Conservation (phyloP, 305 asterid genomes). For the Striga hermonthica region DNA sequence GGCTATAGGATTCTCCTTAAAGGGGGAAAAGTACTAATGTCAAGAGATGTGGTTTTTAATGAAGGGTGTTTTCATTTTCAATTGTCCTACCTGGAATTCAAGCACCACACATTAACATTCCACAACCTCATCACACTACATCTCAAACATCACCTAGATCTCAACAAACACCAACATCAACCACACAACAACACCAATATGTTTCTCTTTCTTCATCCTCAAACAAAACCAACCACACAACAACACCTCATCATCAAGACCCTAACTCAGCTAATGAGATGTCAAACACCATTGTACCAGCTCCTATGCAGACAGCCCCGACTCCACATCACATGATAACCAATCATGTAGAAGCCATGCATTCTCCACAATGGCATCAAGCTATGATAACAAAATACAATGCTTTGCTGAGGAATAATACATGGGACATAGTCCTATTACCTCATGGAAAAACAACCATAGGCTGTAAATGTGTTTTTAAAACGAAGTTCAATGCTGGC, state of each 20-base stretch:
- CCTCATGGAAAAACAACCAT: not conserved
- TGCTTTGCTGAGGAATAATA: too few species aligned
- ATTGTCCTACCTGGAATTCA: too few species aligned
- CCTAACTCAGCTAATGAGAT: not conserved
- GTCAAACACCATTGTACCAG: not conserved
- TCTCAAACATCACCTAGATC: too few species aligned
- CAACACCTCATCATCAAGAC: not conserved
- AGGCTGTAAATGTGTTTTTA: not conserved
- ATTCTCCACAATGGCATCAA: too few species aligned
- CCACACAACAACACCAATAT: too few species aligned
- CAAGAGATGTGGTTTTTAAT: not conserved
- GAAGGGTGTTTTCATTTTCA: not conserved
- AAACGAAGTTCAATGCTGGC: not conserved
- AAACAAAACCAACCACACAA: not conserved
- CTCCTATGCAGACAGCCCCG: not conserved
- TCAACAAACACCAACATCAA: too few species aligned
- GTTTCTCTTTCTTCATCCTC: not conserved
- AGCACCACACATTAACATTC: too few species aligned
- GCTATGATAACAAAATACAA: too few species aligned
- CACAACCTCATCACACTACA: too few species aligned
- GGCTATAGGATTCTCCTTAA: not conserved
- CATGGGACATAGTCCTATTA: not conserved
- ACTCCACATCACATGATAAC: not conserved
- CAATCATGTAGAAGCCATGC: too few species aligned
- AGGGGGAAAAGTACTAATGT: too few species aligned